A percentile compares a stretch with the other conserved stretches of the same genome.
phyloP scores from a whole-genome alignment of 495 filamentous ascomycete species.

The Neurospora sp. region DNA sequence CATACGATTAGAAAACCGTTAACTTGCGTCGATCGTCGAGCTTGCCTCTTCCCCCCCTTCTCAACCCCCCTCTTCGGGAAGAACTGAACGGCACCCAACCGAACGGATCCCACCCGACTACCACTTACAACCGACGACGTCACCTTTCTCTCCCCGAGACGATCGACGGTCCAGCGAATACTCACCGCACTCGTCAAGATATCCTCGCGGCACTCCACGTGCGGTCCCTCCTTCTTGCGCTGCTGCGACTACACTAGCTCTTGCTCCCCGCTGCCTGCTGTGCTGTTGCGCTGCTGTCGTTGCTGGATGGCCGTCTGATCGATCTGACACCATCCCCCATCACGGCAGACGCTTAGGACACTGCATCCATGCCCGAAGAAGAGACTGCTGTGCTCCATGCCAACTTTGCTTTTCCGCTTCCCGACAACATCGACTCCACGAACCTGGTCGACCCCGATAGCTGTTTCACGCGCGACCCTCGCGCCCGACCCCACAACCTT shows the following conservation, averaged over 20 bases:
- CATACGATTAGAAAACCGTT: neutral
- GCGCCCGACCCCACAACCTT: constrained; percentile 4
- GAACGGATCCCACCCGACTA: neutral
- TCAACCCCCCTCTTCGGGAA: neutral
- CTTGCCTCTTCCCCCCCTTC: neutral
- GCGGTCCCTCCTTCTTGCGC: neutral
- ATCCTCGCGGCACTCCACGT: neutral
- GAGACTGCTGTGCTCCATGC: constrained; percentile 21
- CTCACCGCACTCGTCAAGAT: neutral
- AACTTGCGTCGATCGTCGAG: neutral
- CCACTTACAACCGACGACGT: neutral
- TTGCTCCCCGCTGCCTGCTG: neutral
- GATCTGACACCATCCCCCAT: constrained; percentile 1
- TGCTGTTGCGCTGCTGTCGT: constrained; percentile 1
- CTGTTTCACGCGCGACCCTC: constrained; percentile 4
- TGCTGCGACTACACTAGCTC: neutral
- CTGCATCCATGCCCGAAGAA: constrained; percentile 26
- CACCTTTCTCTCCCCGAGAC: neutral
- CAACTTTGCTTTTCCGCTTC: constrained; percentile 12
- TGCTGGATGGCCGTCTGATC: constrained; percentile 23
- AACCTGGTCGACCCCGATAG: constrained; percentile 4
- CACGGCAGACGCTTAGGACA: constrained; percentile 13
- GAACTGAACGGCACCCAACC: neutral
- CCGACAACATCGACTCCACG: constrained; percentile 5
- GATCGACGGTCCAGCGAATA: neutral